phyloP scores from a whole-genome alignment of 1,139 yeast genomes.

The Hansenula sp. region DNA sequence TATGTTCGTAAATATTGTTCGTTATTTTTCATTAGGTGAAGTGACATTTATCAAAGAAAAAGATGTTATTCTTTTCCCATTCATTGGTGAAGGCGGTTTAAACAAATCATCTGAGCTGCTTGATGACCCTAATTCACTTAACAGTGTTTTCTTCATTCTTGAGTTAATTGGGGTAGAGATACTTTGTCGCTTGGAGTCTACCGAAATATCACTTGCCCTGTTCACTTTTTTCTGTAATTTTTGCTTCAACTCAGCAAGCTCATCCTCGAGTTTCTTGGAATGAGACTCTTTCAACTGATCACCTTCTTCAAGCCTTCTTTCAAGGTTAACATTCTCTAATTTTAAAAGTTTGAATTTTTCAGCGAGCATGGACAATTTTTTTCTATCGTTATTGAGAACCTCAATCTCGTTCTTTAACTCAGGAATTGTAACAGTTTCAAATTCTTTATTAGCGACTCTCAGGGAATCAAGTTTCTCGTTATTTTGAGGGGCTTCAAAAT shows the following conservation, averaged over 20 bases:
- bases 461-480: constrained; percentile 37
- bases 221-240: constrained; percentile 1
- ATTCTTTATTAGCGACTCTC: constrained; percentile 39
- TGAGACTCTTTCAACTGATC: background rate
- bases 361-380: constrained; percentile 13
- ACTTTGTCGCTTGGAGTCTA: constrained; percentile 1
- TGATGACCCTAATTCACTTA: background rate
- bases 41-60: constrained; percentile 12
- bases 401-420: constrained; percentile 36
- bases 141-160: background rate
- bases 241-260: background rate
- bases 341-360: constrained; percentile 24
- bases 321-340: constrained; percentile 25
- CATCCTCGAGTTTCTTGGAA: background rate
- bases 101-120: background rate
- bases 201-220: constrained; percentile 6
- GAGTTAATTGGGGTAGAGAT: background rate
- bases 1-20: background rate
- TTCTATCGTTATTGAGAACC: constrained; percentile 21
- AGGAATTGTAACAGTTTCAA: constrained; percentile 40
- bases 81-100: constrained; percentile 1
- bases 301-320: constrained; percentile 3
- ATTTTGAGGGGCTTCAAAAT: constrained; percentile 27
- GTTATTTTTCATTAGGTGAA: constrained; percentile 2
- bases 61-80: constrained; percentile 9